Evolutionary conservation across 108 stramenopile species (phyloP), one percentile per base, ranked within the genome.

Genomic region (Cyclostephanos tholiformis): DNA sequence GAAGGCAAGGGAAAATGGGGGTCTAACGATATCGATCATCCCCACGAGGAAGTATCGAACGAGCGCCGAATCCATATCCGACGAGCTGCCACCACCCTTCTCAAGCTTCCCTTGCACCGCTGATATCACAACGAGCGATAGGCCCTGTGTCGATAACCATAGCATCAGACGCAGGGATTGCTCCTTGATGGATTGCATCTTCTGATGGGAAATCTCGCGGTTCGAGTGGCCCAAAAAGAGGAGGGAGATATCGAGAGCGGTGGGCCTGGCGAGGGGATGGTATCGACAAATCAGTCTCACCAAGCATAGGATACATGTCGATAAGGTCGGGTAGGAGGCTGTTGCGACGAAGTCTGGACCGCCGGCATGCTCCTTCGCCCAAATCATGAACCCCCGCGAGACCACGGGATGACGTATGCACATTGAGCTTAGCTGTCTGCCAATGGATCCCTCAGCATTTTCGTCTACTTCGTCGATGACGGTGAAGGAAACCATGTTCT

Each of bases 121-220:
- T 19, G 61, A 80, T 16, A 95, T 74, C 4, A 95, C 91, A 10
- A 71, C 46, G 26, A 86, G 62, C 1, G 81, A 76, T 58, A 90
- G 81, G 14, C 94, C 94, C 76, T 89, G 76, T 2, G 81, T 75
- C 30, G 76, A 79, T 17, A 95, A 72, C 63, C 84, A 80, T 6
- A 95, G 55, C 39, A 95, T 85, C 46, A 95, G 69, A 30, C 94
- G 79, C 11, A 95, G 75, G 51, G 82, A 85, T 79, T 95, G 94
- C 63, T 95, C 94, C 63, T 91, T 92, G 76, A 95, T 86, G 48
- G 77, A 87, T 74, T 88, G 89, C 85, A 92, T 85, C 64, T 86
- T 95, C 68, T 89, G 86, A 62, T 90, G 92, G 0, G 89, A 88
- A 71, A 95, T 82, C 49, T 95, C 94, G 30, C 86, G 82, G 57